Evolutionary conservation across 202 grass and related monocot genomes (phyloP), one percentile per base, ranked within the genome.

Genomic region (Zoysia matrella): DNA sequence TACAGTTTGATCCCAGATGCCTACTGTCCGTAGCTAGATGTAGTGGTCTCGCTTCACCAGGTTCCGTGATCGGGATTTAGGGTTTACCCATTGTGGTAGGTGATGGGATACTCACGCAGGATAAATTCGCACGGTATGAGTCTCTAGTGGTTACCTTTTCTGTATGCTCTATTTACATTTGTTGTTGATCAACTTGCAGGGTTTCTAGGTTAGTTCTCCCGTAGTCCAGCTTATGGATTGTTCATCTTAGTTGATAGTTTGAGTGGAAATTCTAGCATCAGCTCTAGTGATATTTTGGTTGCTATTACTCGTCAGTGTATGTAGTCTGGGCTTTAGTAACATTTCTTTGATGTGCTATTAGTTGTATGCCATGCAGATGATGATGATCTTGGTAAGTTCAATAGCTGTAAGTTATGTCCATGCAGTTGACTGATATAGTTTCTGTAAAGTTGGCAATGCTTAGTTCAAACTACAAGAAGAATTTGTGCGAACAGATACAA

Each of bases 181-280:
- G 36, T n/a, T 56, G 13, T 49, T 67, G 55, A 71, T 70, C 22
- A 42, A 54, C 68, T 65, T 69, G 22, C 82, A 86, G 60, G 74
- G 69, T 86, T 89, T 62, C 42, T 64, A 74, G 15, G 62, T 58
- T 79, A 77, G 63, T 18, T 30, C 63, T 16, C 68, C 51, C 4
- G n/a, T 62, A 62, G 51, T 61, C 13, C 2, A 12, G 52, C 45
- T 14, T 55, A 44, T 57, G 47, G 39, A 63, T 47, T 79, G 14
- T 11, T 64, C 30, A 57, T 47, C 12, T n/a, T 43, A 78, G 13
- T 54, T 64, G 53, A 69, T 48, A 48, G 41, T 8, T 53, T 56
- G 11, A 61, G 30, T 82, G 64, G 47, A n/a, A 63, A 63, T 54
- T 48, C 67, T 60, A 8, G 39, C 40, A 77, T 67, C 16, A 15